Base-by-base conservation (phyloP, 208 protist genomes). In the Crithidia sp. region DNA sequence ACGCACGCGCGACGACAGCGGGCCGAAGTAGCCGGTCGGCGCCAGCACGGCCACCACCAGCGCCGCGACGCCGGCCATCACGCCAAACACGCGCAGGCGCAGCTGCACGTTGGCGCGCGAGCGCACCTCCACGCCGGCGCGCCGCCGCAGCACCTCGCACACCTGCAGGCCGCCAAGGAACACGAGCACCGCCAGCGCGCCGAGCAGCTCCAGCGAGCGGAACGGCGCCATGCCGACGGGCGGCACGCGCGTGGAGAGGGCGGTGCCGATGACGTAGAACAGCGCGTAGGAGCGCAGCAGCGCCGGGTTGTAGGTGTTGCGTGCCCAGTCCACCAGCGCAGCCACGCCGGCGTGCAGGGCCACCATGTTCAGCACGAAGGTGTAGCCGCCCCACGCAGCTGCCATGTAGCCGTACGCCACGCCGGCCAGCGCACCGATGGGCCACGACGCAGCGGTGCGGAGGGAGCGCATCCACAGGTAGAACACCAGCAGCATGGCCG, bases 341-440 rank as follows among this genome's bases (percentile, higher is more conserved):
- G 97, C 76, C 12, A 89, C 81, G 17, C 97, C 77, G 8, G 90
- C 96, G 82, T 99, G 94, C 8, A 99, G 64, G 28, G 98, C 97
- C 37, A 99, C 96, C 40, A 99, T 77, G 84, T 99, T 99, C 55
- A 98, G 91, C 59, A 99, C 96, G 82, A 99, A 99, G 16, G 99
- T 90, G 81, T 99, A 99, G 57, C 98, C 99, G 70, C 98, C 99
- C 99, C 98, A 99, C 45, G 97, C 86, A 10, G 89, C 79, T 3
- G 91, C 95, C 94, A 98, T 97, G 71, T 96, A 98, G 69, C 93
- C 87, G 76, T 96, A 98, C 40, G 90, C 81, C 12, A 96, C 59
- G 17, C 79, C 83, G 39, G 85, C 74, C 13, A 94, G 44, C 7
- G 77, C 77, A 4, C 87, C 78, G 76, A 95, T 75, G 28, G 81